phyloP scores from a whole-genome alignment of 2,329 filamentous ascomycete genomes.

The Cryphonectria japonica region DNA sequence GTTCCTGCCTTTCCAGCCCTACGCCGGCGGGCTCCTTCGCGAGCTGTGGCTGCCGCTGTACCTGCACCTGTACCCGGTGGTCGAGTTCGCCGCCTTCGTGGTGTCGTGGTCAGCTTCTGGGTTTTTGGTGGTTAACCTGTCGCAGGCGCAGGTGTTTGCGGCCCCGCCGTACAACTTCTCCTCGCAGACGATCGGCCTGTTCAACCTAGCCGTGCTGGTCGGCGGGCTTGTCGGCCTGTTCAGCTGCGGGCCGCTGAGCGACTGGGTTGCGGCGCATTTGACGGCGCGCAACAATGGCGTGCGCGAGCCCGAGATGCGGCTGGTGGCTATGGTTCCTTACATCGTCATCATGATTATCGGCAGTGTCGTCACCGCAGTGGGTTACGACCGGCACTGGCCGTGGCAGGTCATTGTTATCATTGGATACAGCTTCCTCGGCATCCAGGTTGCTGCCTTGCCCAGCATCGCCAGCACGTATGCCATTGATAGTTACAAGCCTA shows the following conservation, averaged over 20 bases:
- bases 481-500: slow-evolving; percentile 67
- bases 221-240: slow-evolving; percentile 47
- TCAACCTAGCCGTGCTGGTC: slow-evolving; percentile 50
- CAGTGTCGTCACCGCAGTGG: slow-evolving; percentile 49
- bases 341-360: slow-evolving; percentile 50
- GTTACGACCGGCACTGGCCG: slow-evolving; percentile 51
- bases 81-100: slow-evolving; percentile 64
- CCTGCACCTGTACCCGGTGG: slow-evolving; percentile 64
- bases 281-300: slow-evolving; percentile 50
- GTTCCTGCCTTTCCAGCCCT: slow-evolving; percentile 57
- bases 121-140: slow-evolving; percentile 64
- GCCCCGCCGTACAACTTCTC: slow-evolving; percentile 49
- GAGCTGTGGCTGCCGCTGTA: slow-evolving; percentile 67
- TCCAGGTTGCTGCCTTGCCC: slow-evolving; percentile 53
- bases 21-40: slow-evolving; percentile 50
- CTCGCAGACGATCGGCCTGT: slow-evolving; percentile 48
- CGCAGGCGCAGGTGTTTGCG: slow-evolving; percentile 49
- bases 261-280: slow-evolving; percentile 45
- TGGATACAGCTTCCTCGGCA: slow-evolving; percentile 46
- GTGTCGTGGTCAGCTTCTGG: slow-evolving; percentile 51
- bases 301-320: slow-evolving; percentile 53
- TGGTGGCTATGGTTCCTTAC: slow-evolving; percentile 50
- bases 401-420: slow-evolving; percentile 54
- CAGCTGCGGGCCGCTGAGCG: slow-evolving; percentile 48
- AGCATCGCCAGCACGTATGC: slow-evolving; percentile 63